A percentile compares a stretch with the other conserved stretches of the same genome.
Evolutionary conservation across 768 basidiomycete species (phyloP).

Genomic region (Pholiota molesta): DNA sequence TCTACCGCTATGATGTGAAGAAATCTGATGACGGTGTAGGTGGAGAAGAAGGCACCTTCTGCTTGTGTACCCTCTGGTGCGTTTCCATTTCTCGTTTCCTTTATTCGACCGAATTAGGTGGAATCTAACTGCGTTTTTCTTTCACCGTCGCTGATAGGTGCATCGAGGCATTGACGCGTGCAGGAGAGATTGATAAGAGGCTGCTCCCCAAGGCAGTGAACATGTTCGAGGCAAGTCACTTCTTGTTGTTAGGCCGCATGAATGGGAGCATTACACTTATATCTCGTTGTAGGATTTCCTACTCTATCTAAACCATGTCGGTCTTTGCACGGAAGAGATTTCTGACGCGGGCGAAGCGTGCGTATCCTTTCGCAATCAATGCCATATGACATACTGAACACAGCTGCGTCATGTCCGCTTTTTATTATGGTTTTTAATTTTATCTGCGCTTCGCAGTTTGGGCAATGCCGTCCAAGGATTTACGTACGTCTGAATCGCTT

Average conservation of each 20-base stretch:
- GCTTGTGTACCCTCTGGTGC: constrained; percentile 83
- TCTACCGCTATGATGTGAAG: constrained; percentile 86
- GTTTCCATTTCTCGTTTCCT: constrained; percentile 16
- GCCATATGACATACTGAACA: neutral
- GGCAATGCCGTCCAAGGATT: constrained; percentile 92
- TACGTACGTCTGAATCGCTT: constrained; percentile 55
- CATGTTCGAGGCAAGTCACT: constrained; percentile 83
- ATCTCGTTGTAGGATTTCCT: constrained; percentile 62
- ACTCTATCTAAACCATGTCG: constrained; percentile 86
- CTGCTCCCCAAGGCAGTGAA: constrained; percentile 69
- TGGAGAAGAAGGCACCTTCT: constrained; percentile 95
- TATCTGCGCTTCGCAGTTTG: constrained; percentile 45
- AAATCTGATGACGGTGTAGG: constrained; percentile 94
- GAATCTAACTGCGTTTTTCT: too few species aligned
- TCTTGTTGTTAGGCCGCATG: neutral
- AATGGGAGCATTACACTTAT: neutral
- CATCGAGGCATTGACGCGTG: constrained; percentile 87
- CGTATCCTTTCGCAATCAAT: constrained; percentile 24
- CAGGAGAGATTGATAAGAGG: constrained; percentile 73
- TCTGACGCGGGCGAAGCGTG: constrained; percentile 85
- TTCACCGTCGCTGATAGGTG: constrained; percentile 68
- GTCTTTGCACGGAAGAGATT: constrained; percentile 84
- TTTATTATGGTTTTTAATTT: constrained; percentile 1
- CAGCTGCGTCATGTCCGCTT: too few species aligned
- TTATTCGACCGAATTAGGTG: too few species aligned